These are phyloP conservation scores for Iberis pinnata DNA, from an alignment of 345 rosid species.

Conservation along the genomic window DNA sequence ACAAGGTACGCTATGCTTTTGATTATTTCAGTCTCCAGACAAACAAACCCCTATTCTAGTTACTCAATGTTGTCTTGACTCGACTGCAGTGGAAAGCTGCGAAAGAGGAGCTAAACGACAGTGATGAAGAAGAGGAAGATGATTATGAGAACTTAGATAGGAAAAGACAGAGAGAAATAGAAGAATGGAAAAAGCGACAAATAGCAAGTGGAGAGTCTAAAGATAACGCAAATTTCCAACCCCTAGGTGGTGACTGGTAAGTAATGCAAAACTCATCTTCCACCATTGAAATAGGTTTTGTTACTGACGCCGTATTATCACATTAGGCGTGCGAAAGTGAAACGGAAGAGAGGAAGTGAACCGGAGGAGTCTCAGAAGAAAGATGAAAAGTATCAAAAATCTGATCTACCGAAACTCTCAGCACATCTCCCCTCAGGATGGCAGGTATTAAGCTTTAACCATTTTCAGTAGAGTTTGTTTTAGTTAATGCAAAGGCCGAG, in stretches of 20 bases:
- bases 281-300: background rate
- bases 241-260: conserved; percentile 91
- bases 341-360: conserved; percentile 60
- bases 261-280: conserved; percentile 16
- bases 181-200: conserved; percentile 83
- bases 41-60: background rate
- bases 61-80: background rate
- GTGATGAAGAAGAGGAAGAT: conserved; percentile 67
- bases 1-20: conserved; percentile 50
- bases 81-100: conserved; percentile 91
- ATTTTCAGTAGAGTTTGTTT: background rate
- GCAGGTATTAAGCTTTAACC: conserved; percentile 42
- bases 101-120: conserved; percentile 80
- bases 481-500: background rate
- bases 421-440: conserved; percentile 69
- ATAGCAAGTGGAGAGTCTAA: conserved; percentile 89
- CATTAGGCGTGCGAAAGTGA: conserved; percentile 86
- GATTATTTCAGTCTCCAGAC: background rate
- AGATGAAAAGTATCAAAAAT: conserved; percentile 29
- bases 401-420: conserved; percentile 50
- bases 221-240: conserved; percentile 96
- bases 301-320: conserved; percentile 1
- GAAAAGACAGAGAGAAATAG: conserved; percentile 77
- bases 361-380: conserved; percentile 32
- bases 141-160: conserved; percentile 56